These are phyloP conservation scores for Penicillium sp. DNA, from an alignment of 2,329 filamentous ascomycete species.

Conservation along the genomic window DNA sequence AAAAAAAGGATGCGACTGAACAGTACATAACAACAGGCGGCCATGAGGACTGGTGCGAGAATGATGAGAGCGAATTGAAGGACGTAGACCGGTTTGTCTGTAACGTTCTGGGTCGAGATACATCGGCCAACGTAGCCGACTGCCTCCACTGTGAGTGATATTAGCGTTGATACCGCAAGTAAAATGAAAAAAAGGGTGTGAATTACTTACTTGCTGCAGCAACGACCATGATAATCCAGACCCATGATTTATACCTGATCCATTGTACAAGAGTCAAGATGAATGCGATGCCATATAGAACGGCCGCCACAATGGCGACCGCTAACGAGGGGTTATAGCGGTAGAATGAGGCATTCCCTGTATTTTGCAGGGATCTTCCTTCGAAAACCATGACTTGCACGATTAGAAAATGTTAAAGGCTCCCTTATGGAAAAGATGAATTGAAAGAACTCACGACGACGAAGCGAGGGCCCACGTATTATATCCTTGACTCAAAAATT, in stretches of 20 bases:
- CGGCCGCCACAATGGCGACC: conserved; percentile 38
- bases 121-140: conserved; percentile 45
- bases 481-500: neutral
- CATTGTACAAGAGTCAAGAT: conserved; percentile 39
- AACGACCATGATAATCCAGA: conserved; percentile 44
- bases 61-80: conserved; percentile 49
- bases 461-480: neutral
- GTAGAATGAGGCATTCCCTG: conserved; percentile 24
- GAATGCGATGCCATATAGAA: conserved; percentile 36
- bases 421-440: neutral
- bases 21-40: conserved; percentile 48
- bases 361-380: neutral
- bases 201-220: conserved; percentile 39
- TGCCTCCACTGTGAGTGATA: conserved; percentile 44
- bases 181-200: neutral
- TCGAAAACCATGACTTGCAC: neutral
- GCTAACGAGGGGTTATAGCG: conserved; percentile 38
- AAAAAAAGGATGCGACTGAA: conserved; percentile 50
- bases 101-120: conserved; percentile 36
- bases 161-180: neutral
- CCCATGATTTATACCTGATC: conserved; percentile 40
- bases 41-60: conserved; percentile 50
- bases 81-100: conserved; percentile 38
- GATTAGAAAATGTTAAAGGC: neutral
- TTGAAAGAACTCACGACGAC: too few species aligned